Evolutionary conservation across 306 rosid species (phyloP).

Genomic region (Castanea sativa): DNA sequence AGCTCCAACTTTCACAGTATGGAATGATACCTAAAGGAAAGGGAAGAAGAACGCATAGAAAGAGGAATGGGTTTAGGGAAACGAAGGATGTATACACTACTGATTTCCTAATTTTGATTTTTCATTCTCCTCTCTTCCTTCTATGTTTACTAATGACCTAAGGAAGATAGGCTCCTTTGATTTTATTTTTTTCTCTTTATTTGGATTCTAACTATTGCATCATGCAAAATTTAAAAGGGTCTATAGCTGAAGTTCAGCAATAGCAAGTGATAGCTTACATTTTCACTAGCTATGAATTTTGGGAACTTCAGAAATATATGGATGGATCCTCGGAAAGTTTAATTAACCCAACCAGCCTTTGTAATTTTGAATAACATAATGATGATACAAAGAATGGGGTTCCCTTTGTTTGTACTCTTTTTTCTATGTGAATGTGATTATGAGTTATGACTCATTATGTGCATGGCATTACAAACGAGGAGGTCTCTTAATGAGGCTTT

Average conservation of each 20-base stretch:
- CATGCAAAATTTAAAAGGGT: conserved; percentile 20
- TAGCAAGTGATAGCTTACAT: conserved; percentile 16
- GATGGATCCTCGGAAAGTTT: conserved; percentile 36
- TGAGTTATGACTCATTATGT: neutral
- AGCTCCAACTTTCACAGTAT: conserved; percentile 61
- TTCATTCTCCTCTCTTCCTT: neutral
- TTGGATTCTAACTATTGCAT: conserved; percentile 11
- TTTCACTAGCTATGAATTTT: conserved; percentile 37
- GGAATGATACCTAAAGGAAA: conserved; percentile 51
- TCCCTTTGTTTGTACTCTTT: neutral
- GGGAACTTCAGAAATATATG: conserved; percentile 25
- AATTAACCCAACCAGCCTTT: conserved; percentile 19
- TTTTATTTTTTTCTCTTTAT: neutral
- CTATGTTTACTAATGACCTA: conserved; percentile 10
- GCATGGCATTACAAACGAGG: neutral
- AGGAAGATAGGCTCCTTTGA: conserved; percentile 12
- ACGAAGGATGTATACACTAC: conserved; percentile 24
- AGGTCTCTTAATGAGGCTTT: neutral
- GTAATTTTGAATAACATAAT: conserved; percentile 38
- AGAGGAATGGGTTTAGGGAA: neutral
- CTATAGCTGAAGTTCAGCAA: conserved; percentile 22
- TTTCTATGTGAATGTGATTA: neutral
- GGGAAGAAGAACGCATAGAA: conserved; percentile 2
- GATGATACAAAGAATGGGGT: conserved; percentile 25
- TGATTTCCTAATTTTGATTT: conserved; percentile 26